These are phyloP conservation scores for Pythium brachiatum DNA, from an alignment of 352 stramenopile genomes.

Conservation along the genomic window DNA sequence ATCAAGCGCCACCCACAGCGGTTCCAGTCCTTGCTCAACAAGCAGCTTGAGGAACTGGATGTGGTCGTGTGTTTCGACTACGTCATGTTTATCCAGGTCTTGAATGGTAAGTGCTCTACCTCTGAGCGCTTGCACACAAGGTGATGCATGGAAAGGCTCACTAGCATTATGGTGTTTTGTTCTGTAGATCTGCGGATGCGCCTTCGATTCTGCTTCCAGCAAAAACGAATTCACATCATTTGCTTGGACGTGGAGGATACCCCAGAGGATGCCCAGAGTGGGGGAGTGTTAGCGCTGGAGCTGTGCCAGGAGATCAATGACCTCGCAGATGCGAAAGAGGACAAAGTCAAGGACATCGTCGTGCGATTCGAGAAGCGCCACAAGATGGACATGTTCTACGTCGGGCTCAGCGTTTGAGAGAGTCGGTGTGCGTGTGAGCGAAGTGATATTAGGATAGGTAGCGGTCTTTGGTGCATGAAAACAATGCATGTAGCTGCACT, in stretches of 20 bases:
- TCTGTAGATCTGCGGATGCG: slow-evolving; percentile 22
- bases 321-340: slow-evolving; percentile 12
- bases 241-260: slow-evolving; percentile 55
- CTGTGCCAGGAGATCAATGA: slow-evolving; percentile 30
- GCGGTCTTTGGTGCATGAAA: neutral
- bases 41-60: slow-evolving; percentile 39
- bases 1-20: slow-evolving; percentile 47
- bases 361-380: slow-evolving; percentile 22
- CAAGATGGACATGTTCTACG: slow-evolving; percentile 25
- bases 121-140: too few relatives aligned
- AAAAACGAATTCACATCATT: slow-evolving; percentile 42
- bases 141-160: too few relatives aligned
- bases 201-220: slow-evolving; percentile 23
- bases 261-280: slow-evolving; percentile 34
- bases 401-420: slow-evolving; percentile 12
- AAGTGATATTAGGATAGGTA: neutral
- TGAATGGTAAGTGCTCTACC: slow-evolving; percentile 19
- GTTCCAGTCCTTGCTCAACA: slow-evolving; percentile 40
- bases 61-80: slow-evolving; percentile 62
- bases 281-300: slow-evolving; percentile 35
- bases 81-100: slow-evolving; percentile 20
- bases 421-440: neutral
- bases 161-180: too few relatives aligned
- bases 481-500: neutral
- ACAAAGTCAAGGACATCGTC: slow-evolving; percentile 17